Evolutionary conservation across 768 basidiomycete genomes (phyloP), one percentile per base, ranked within the genome.

Genomic region (Russula dissimulans): DNA sequence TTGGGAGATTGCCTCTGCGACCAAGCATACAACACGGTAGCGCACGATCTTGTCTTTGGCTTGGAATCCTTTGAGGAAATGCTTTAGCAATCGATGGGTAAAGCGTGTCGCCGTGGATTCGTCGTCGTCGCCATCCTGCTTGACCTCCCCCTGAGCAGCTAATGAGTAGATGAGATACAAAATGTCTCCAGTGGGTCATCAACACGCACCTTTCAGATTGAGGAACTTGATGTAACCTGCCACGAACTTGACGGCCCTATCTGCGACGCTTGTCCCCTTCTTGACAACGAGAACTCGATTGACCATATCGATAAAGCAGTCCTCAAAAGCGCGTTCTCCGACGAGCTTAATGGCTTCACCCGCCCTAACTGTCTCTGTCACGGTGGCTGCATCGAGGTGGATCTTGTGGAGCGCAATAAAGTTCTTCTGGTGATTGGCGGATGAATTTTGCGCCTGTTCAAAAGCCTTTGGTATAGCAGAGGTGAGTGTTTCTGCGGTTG

Each of bases 401-500:
- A 95, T 72, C 70, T 91, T 91, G 76, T 90, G 78, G 3, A 97
- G 79, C 0, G 84, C 83, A 44, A 91, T 85, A 53, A 86, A 76
- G 73, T 97, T 95, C 78, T 97, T 97, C 62, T 86, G 84, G 71
- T 97, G 94, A 70, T 91, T 93, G 9, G 89, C 84, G 14, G 78
- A 71, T 0, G 86, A 82, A 7, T 70, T 74, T 70, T 94, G 91
- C 0, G 78, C 88, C 72, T 95, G 89, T 32, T 88, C 83, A 62
- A 95, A 90, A 46, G 93, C 89, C 38, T 79, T 82, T 18, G 82
- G 79, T 18, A 89, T 66, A 14, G 70, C 67, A 2, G 65, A 61
- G 11, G 70, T 50, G 43, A 73, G 65, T 22, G 67, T 68, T 17
- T 73, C 71, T 9, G 69, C 68, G 31, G 71, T n/a, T 14, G 71